Evolutionary conservation across 257 asterid genomes (phyloP).

Genomic region (Penstemon newberryi): DNA sequence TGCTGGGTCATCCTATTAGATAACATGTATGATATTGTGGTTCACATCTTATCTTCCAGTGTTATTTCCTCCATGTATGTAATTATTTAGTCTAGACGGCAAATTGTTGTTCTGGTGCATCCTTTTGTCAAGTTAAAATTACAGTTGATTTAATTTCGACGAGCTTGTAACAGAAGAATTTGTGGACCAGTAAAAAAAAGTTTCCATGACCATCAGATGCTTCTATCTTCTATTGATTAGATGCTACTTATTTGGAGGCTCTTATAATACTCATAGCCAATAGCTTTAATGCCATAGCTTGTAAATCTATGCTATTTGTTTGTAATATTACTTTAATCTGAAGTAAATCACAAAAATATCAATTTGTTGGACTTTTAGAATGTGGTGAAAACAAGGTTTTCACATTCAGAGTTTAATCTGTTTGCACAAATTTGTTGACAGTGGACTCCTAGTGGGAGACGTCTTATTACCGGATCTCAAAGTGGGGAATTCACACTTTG

Average conservation of each 20-base stretch:
- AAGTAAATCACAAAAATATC: not conserved
- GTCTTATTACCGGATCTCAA: constrained; percentile 97
- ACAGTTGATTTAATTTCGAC: constrained; percentile 11
- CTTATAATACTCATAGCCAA: constrained; percentile 7
- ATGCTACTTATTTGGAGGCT: constrained; percentile 4
- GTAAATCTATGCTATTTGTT: not conserved
- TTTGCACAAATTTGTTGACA: constrained; percentile 39
- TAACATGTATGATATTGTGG: constrained; percentile 10
- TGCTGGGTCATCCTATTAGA: constrained; percentile 2
- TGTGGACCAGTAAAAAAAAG: constrained; percentile 4
- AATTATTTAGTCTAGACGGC: constrained; percentile 2
- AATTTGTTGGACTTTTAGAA: not conserved
- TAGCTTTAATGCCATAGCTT: constrained; percentile 4
- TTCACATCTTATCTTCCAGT: not conserved
- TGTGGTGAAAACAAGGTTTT: constrained; percentile 19
- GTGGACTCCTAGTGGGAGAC: constrained; percentile 99
- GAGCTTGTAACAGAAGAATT: not conserved
- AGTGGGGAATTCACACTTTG: constrained; percentile 99
- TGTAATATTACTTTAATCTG: not conserved
- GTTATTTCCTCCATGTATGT: constrained; percentile 5
- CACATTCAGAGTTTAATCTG: constrained; percentile 27
- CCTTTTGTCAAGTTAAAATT: constrained; percentile 16
- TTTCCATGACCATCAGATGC: too few relatives aligned
- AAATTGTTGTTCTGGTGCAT: constrained; percentile 17
- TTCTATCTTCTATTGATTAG: not conserved